Conservation (phyloP, 2,329 filamentous ascomycete genomes). For the Pseudocercospora musae region DNA sequence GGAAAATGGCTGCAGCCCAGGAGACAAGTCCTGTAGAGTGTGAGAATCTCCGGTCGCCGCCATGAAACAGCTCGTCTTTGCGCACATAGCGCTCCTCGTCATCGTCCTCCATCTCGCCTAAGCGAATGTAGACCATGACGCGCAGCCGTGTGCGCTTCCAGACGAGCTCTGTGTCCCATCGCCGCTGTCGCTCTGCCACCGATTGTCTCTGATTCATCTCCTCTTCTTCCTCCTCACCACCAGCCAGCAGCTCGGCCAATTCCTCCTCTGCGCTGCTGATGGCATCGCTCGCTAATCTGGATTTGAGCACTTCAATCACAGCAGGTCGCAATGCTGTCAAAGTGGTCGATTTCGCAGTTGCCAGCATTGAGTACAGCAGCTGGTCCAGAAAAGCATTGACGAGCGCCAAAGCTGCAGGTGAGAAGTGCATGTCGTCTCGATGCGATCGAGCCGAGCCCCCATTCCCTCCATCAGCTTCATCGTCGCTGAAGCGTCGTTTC, state of each 20-base stretch:
- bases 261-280: conserved; percentile 82
- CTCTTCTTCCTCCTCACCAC: conserved; percentile 64
- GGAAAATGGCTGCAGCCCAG: conserved; percentile 88
- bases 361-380: conserved; percentile 86
- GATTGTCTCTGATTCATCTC: conserved; percentile 30
- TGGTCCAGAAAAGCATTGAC: conserved; percentile 94
- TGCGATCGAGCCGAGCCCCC: conserved; percentile 54
- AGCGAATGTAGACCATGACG: conserved; percentile 96
- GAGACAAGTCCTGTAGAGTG: conserved; percentile 58
- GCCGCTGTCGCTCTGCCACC: conserved; percentile 40
- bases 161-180: conserved; percentile 86
- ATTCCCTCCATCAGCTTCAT: conserved; percentile 60
- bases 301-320: conserved; percentile 81
- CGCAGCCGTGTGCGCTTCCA: conserved; percentile 92
- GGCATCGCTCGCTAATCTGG: conserved; percentile 80
- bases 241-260: conserved; percentile 79
- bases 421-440: conserved; percentile 66
- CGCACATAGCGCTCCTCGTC: conserved; percentile 89
- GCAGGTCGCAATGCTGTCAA: conserved; percentile 74
- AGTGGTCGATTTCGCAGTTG: conserved; percentile 71
- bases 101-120: conserved; percentile 96
- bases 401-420: conserved; percentile 67
- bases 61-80: conserved; percentile 66
- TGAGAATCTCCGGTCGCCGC: conserved; percentile 56
- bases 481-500: conserved; percentile 60